Evolutionary conservation across 2,329 filamentous ascomycete species (phyloP), one percentile per base, ranked within the genome.

Genomic region (Fusarium mundagurra): DNA sequence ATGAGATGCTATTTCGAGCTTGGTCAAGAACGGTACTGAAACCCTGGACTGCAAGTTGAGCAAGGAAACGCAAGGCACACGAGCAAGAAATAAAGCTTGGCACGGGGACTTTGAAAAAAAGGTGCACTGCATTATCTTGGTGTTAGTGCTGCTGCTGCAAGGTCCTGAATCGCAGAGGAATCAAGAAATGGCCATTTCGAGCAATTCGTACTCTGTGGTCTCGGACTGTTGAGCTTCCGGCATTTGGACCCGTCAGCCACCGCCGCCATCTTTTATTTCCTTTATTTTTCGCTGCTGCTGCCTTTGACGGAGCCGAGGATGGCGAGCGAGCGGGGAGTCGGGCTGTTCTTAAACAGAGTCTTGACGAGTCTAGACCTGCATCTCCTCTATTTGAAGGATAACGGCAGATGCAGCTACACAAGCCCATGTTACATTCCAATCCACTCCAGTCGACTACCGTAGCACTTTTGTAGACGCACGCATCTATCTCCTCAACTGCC

Each of bases 391-490:
- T 31, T 66, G 44, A 71, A 73, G 57, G 70, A 73, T 73, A 72
- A 73, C 65, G 65, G 65, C 61, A 71, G 54, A 62, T 57, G 58
- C 38, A 43, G 24, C 51, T 39, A 29, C 50, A 43, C 18, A 57
- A 39, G 38, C 47, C 34, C 39, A 51, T 48, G 60, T 33, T 45
- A 36, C 67, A 69, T 36, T 53, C 50, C 31, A 53, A 18, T 62
- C 47, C 48, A 51, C 22, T 70, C 67, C 51, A 57, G 38, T 44
- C 24, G 22, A 34, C 22, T 51, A 51, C 50, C 13, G 16, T 36
- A 39, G 67, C 34, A 70, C 66, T 65, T 70, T 70, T 70, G 66
- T 69, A 67, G 43, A 64, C 60, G 39, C 60, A 65, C n/a, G 33
- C 47, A 51, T 48, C 24, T 18, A 51, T 48, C 24, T 18, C 45